Percentiles rank a stretch among this genome's conserved stretches.
Evolutionary conservation across 345 rosid species (phyloP).

Genomic region (Hirschfeldia incana): DNA sequence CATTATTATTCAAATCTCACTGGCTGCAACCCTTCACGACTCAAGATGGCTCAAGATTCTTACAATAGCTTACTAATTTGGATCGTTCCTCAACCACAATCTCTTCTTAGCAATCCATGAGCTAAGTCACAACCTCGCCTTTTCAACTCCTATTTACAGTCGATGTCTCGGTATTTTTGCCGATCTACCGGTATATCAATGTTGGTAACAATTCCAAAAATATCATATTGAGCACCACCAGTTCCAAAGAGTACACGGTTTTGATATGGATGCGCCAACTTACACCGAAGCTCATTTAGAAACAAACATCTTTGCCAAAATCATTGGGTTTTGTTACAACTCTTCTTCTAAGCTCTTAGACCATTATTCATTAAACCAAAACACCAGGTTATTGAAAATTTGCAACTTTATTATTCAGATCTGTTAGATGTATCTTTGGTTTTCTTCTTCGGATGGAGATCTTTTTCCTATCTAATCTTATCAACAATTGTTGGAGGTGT

Average conservation of each 20-base stretch:
- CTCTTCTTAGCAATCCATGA: constrained; percentile 92
- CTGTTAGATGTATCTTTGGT: constrained; percentile 53
- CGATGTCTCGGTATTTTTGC: constrained; percentile 90
- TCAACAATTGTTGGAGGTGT: constrained; percentile 94
- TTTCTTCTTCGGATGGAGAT: constrained; percentile 67
- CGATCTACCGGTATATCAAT: constrained; percentile 92
- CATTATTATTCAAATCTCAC: constrained; percentile 70
- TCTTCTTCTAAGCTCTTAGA: constrained; percentile 85
- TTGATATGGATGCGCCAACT: constrained; percentile 85
- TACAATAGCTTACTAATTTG: constrained; percentile 68
- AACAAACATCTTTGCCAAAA: constrained; percentile 55
- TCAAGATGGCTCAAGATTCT: constrained; percentile 76
- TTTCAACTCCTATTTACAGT: constrained; percentile 73
- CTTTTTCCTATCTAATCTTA: constrained; percentile 68
- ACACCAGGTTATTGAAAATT: constrained; percentile 84
- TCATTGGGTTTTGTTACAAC: constrained; percentile 80
- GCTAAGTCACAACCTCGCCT: constrained; percentile 89
- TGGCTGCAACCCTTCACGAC: constrained; percentile 59
- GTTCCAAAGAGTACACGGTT: constrained; percentile 83
- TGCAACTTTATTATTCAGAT: constrained; percentile 58
- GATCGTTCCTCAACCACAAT: constrained; percentile 90
- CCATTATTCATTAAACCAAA: constrained; percentile 80
- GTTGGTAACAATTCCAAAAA: constrained; percentile 78
- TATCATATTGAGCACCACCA: constrained; percentile 92
- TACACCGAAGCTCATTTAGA: constrained; percentile 60